These are phyloP conservation scores for Andalucia godoyi DNA, from an alignment of 78 protist species.

Conservation along the genomic window DNA sequence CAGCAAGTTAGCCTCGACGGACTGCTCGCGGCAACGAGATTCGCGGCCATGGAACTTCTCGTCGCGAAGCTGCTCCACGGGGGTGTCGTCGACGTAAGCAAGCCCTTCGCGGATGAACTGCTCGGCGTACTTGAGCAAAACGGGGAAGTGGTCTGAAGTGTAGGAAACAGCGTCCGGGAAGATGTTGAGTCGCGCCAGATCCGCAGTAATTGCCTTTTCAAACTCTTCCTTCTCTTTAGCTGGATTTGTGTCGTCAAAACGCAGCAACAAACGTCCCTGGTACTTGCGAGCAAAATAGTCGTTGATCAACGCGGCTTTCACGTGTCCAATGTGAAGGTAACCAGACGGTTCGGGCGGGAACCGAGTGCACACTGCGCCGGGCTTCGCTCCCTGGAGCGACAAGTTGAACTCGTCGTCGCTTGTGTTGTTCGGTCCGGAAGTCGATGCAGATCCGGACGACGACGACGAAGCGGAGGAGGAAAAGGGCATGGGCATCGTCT, in stretches of 20 bases:
- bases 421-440: too few species aligned
- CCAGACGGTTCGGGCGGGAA: constrained; percentile 99
- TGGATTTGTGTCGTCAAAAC: constrained; percentile 99
- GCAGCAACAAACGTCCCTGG: constrained; percentile 75
- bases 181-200: constrained; percentile 1
- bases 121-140: constrained; percentile 12
- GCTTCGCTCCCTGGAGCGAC: background rate
- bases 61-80: constrained; percentile 37
- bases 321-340: constrained; percentile 96
- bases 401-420: background rate
- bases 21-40: constrained; percentile 19
- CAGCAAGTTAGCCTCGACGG: constrained; percentile 75
- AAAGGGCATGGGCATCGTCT: background rate
- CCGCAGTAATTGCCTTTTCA: constrained; percentile 34
- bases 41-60: constrained; percentile 38
- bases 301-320: constrained; percentile 93
- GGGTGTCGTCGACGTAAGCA: constrained; percentile 74
- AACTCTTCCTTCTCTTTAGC: constrained; percentile 69
- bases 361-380: constrained; percentile 91
- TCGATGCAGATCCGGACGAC: background rate
- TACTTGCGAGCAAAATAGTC: constrained; percentile 57
- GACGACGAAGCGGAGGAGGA: background rate
- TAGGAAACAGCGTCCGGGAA: constrained; percentile 37
- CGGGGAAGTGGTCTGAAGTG: constrained; percentile 84
- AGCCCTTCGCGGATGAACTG: constrained; percentile 50